Percentiles rank a stretch among this genome's conserved stretches.
phyloP scores from a whole-genome alignment of 1,284 basidiomycete species.

The Taiwanofungus camphoratus region DNA sequence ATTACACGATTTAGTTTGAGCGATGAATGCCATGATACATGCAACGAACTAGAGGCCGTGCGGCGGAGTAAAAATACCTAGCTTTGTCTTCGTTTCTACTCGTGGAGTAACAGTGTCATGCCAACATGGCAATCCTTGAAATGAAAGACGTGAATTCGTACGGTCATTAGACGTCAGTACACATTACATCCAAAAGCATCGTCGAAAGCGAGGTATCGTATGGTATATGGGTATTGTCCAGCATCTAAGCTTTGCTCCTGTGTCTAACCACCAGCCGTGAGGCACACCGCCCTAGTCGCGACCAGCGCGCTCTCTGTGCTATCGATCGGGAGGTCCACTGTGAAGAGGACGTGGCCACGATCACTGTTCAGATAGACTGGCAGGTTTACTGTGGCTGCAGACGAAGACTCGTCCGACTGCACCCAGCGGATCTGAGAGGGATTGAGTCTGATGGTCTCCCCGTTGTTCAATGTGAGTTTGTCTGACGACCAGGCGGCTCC shows the following conservation, averaged over 20 bases:
- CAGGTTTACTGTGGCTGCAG: constrained; percentile 55
- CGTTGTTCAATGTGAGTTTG: constrained; percentile 74
- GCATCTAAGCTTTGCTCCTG: constrained; percentile 9
- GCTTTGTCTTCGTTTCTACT: no score
- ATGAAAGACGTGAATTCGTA: constrained; percentile 10
- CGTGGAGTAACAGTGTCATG: no score
- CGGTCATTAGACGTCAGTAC: no score
- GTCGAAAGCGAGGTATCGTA: constrained; percentile 15
- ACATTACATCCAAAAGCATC: constrained; percentile 9
- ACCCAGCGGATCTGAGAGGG: constrained; percentile 85
- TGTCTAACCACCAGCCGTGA: constrained; percentile 50
- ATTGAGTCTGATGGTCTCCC: constrained; percentile 68
- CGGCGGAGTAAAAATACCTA: no score
- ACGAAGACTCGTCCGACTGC: constrained; percentile 47
- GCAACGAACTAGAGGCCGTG: no score
- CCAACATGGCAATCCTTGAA: neutral
- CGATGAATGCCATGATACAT: no score
- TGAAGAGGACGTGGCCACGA: constrained; percentile 85
- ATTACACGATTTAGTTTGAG: no score
- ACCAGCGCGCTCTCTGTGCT: constrained; percentile 58
- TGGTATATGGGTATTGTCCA: constrained; percentile 14
- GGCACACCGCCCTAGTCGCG: constrained; percentile 75
- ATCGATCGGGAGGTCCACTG: constrained; percentile 75
- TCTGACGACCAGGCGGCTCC: constrained; percentile 74
- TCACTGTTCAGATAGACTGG: constrained; percentile 93